Evolutionary conservation across 108 stramenopile species (phyloP), one percentile per base, ranked within the genome.

Genomic region (Poteriospumella lacustris): DNA sequence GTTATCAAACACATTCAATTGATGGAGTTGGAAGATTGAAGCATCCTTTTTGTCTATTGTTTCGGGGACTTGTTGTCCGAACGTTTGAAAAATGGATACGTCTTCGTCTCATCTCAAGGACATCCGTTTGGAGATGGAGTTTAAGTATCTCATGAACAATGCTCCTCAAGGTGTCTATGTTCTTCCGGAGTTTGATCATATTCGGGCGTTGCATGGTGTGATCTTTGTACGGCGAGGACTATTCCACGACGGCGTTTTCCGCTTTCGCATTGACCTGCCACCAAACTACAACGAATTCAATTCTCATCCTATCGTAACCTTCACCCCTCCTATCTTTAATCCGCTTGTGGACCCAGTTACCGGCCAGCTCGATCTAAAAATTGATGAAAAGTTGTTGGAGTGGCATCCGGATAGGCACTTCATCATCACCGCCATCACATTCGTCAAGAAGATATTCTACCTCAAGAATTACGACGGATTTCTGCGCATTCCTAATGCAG

Each of bases 401-500:
- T 97, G 96, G 96, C 90, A 92, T 58, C 91, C 93, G 1, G 85
- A 85, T 28, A 85, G 85, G 29, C 94, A 95, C 76, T 97, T 88
- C 84, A 79, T 97, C 68, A 90, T 94, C 36, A 94, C 93, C 12
- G 94, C 91, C 29, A 80, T 97, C 82, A 95, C 96, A n/a, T 92
- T 90, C 86, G 77, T 97, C 68, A 97, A 97, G 85, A 93, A 93
- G 82, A 93, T 95, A 68, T 97, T 97, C 87, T 97, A 95, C 81
- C 79, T 91, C 80, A 97, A 94, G 44, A 42, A 12, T 1, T 42
- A 44, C 3, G 72, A 75, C 1, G 72, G 28, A 19, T 47, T 31
- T 3, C 1, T 0, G 43, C 29, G 15, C 34, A 12, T 75, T 0
- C 43, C 43, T 0, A 43, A 75, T 42, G 72, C 29, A 24, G 72